phyloP scores from a whole-genome alignment of 441 rosid genomes.

The Arabidopsis hybrid region DNA sequence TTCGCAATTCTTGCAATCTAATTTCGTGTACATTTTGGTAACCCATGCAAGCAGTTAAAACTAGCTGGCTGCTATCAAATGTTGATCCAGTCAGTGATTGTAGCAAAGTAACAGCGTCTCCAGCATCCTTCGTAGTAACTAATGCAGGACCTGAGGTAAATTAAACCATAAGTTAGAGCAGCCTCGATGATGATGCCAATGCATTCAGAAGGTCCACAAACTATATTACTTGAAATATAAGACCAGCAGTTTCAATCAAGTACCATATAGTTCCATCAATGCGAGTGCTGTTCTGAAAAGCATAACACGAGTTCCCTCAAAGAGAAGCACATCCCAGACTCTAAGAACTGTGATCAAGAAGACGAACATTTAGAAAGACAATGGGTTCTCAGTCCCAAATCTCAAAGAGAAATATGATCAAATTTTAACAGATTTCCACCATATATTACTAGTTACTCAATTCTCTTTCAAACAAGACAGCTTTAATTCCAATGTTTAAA shows the following conservation, averaged over 20 bases:
- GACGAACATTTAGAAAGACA: conserved; percentile 36
- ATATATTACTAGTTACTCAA: conserved; percentile 11
- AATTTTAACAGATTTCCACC: conserved; percentile 6
- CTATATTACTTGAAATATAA: conserved; percentile 35
- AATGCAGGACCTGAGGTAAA: conserved; percentile 88
- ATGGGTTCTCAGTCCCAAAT: conserved; percentile 16
- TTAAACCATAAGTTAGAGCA: conserved; percentile 43
- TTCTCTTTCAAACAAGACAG: conserved; percentile 17
- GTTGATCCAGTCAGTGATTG: conserved; percentile 98
- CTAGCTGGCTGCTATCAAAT: conserved; percentile 99
- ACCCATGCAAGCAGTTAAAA: conserved; percentile 99
- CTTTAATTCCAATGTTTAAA: conserved; percentile 50
- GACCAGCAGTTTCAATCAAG: conserved; percentile 45
- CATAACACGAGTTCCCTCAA: conserved; percentile 98
- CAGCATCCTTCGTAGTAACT: conserved; percentile 98
- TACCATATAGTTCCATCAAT: conserved; percentile 99
- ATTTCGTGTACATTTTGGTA: conserved; percentile 89
- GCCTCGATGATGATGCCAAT: conserved; percentile 22
- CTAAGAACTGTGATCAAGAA: conserved; percentile 81
- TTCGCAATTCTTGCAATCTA: conserved; percentile 82
- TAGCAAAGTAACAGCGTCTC: conserved; percentile 97
- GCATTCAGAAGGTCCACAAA: conserved; percentile 26
- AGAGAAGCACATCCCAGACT: conserved; percentile 98
- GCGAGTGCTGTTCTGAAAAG: conserved; percentile 96
- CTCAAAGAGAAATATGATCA: conserved; percentile 22